These are phyloP conservation scores for Grammothele lineata DNA, from an alignment of 768 basidiomycete genomes.

Conservation along the genomic window DNA sequence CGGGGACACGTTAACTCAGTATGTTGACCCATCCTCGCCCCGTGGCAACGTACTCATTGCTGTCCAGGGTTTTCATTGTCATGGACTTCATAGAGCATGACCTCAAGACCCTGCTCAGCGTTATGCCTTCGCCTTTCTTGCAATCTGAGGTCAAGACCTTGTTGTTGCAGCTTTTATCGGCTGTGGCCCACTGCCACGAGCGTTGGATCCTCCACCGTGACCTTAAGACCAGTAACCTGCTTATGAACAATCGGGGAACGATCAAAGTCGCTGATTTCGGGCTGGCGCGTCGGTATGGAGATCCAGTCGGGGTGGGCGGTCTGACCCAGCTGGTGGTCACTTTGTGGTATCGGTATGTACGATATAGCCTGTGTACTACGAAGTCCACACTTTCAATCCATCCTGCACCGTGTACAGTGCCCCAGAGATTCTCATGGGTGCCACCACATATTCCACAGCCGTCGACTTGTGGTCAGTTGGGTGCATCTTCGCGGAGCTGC, in stretches of 20 bases:
- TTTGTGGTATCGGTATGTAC: conserved; percentile 90
- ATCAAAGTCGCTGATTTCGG: conserved; percentile 99
- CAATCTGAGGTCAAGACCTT: conserved; percentile 99
- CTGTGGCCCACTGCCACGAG: conserved; percentile 88
- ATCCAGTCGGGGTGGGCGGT: conserved; percentile 93
- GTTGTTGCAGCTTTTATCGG: conserved; percentile 89
- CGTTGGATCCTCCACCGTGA: conserved; percentile 99
- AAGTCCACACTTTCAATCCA: conserved; percentile 15
- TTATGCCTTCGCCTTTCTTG: conserved; percentile 95
- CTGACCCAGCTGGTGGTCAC: conserved; percentile 98
- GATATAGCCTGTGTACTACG: background rate
- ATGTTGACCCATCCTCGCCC: conserved; percentile 37
- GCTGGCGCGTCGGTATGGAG: conserved; percentile 91
- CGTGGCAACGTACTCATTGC: background rate
- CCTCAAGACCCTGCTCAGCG: conserved; percentile 88
- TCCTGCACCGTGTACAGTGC: conserved; percentile 47
- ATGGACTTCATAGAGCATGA: conserved; percentile 99
- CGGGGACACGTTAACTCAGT: conserved; percentile 98
- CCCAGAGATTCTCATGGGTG: conserved; percentile 92
- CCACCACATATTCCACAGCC: conserved; percentile 89
- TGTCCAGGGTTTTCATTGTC: conserved; percentile 91
- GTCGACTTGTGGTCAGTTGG: conserved; percentile 99
- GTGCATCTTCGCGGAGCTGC: conserved; percentile 95
- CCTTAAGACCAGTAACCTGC: conserved; percentile 92
- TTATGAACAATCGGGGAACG: conserved; percentile 98